Conservation (phyloP, 257 asterid genomes). For the Nicotiana paniculata region DNA sequence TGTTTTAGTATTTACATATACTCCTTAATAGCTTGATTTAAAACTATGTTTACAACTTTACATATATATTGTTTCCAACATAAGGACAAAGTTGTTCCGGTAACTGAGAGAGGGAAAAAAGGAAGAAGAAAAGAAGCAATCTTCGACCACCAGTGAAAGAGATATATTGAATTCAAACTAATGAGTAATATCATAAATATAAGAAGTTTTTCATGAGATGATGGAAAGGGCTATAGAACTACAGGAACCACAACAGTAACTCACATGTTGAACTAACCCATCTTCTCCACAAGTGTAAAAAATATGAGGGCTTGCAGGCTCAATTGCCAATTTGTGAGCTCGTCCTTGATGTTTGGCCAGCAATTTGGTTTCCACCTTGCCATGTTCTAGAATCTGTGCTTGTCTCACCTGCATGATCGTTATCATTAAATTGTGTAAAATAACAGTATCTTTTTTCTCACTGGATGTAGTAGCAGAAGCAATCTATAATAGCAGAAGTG, state of each 20-base stretch:
- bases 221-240: background rate
- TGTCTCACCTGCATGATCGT: slow-evolving; percentile 56
- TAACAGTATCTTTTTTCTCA: background rate
- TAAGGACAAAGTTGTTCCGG: background rate
- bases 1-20: background rate
- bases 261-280: slow-evolving; percentile 89
- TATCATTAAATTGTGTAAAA: background rate
- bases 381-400: slow-evolving; percentile 59
- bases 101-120: background rate
- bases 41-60: background rate
- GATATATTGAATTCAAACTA: background rate
- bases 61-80: background rate
- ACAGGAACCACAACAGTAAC: slow-evolving; percentile 9
- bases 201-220: background rate
- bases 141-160: background rate
- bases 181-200: too few species aligned
- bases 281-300: slow-evolving; percentile 91
- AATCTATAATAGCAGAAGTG: background rate
- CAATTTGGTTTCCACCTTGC: slow-evolving; percentile 56
- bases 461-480: slow-evolving; percentile 4
- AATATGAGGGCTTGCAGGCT: slow-evolving; percentile 82
- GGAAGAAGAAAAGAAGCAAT: background rate
- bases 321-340: slow-evolving; percentile 77
- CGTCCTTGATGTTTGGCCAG: slow-evolving; percentile 61
- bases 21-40: background rate